A percentile compares a stretch with the other conserved stretches of the same genome.
Conservation (phyloP, 2,329 filamentous ascomycete genomes). For the Talaromyces piceae region DNA sequence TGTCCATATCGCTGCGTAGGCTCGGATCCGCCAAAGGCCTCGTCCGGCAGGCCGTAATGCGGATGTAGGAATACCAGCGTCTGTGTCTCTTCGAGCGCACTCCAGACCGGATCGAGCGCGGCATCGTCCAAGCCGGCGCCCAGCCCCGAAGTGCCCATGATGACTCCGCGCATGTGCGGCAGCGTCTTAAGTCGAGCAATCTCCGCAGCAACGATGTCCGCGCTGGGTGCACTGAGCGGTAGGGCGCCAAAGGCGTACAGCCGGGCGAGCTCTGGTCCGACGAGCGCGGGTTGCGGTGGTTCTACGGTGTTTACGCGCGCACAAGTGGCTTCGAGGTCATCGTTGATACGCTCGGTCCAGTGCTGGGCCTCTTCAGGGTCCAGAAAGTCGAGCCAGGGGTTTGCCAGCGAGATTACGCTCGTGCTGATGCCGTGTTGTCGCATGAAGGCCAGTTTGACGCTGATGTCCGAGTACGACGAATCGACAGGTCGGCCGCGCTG, state of each 20-base stretch:
- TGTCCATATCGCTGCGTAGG: constrained; percentile 69
- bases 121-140: constrained; percentile 75
- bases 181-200: constrained; percentile 56
- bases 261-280: constrained; percentile 44
- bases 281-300: constrained; percentile 1
- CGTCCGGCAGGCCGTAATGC: constrained; percentile 77
- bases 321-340: constrained; percentile 70
- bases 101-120: constrained; percentile 62
- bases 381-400: constrained; percentile 90
- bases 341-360: constrained; percentile 64
- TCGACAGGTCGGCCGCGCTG: constrained; percentile 72
- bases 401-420: constrained; percentile 81
- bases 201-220: constrained; percentile 53
- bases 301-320: constrained; percentile 30
- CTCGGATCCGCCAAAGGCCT: constrained; percentile 72
- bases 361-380: constrained; percentile 51
- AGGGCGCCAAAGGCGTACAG: constrained; percentile 79
- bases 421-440: constrained; percentile 70
- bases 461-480: constrained; percentile 71
- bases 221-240: constrained; percentile 61
- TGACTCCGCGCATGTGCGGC: constrained; percentile 70
- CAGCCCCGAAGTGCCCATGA: constrained; percentile 77
- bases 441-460: constrained; percentile 82
- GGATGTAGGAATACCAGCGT: constrained; percentile 79
- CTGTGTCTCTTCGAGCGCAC: constrained; percentile 56